A percentile compares a stretch with the other conserved stretches of the same genome.
These are phyloP conservation scores for Suhomyces pyralidae DNA, from an alignment of 805 yeast genomes.

Conservation along the genomic window DNA sequence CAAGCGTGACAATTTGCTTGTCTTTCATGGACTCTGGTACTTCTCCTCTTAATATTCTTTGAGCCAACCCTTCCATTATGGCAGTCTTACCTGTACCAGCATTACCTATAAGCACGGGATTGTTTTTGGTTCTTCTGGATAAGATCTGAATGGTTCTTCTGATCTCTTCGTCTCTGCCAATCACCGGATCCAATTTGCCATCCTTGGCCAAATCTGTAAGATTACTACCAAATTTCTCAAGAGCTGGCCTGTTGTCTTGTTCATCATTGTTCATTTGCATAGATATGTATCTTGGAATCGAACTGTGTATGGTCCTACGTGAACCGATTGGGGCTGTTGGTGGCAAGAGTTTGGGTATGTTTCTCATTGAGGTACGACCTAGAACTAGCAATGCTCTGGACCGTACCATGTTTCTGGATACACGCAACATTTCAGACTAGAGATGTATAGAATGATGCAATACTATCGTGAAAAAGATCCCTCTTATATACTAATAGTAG, in stretches of 20 bases:
- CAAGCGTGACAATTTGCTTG: constrained; percentile 79
- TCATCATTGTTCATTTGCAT: constrained; percentile 43
- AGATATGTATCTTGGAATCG: constrained; percentile 22
- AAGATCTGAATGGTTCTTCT: constrained; percentile 88
- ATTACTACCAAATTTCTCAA: constrained; percentile 82
- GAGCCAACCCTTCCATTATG: constrained; percentile 94
- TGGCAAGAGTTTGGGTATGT: neutral
- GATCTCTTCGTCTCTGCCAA: constrained; percentile 95
- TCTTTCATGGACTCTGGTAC: constrained; percentile 93
- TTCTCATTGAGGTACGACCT: neutral
- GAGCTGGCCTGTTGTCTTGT: constrained; percentile 61
- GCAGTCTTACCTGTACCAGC: constrained; percentile 99
- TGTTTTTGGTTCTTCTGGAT: constrained; percentile 90
- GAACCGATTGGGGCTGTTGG: neutral
- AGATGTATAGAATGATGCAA: neutral
- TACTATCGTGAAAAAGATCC: neutral
- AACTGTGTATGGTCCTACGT: constrained; percentile 15
- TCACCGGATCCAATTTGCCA: constrained; percentile 94
- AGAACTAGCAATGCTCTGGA: neutral
- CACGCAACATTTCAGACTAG: constrained; percentile 1
- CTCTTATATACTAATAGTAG: neutral
- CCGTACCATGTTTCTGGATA: neutral
- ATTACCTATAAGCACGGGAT: constrained; percentile 90
- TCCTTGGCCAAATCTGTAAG: constrained; percentile 81
- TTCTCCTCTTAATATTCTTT: constrained; percentile 83